Evolutionary conservation across 164 flowering plant genomes (phyloP).

Genomic region (Euptelea pleiosperma): DNA sequence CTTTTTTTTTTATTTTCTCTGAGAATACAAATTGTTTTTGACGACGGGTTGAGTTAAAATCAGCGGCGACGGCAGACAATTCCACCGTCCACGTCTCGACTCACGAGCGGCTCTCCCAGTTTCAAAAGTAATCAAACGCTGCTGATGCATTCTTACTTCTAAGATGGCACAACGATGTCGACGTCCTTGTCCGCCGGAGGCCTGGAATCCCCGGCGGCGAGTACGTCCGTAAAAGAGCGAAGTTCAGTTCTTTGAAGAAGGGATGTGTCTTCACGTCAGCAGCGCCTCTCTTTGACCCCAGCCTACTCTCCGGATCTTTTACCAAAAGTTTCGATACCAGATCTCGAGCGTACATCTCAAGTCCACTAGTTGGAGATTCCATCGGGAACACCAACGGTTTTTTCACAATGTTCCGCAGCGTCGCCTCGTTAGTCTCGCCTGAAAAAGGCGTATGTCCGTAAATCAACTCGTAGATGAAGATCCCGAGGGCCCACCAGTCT

Average conservation of each 20-base stretch:
- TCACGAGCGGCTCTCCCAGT: not conserved
- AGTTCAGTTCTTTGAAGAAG: slow-evolving; percentile 61
- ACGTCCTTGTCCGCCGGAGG: slow-evolving; percentile 23
- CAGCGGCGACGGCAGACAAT: too few relatives aligned
- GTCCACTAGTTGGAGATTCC: slow-evolving; percentile 18
- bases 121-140: slow-evolving; percentile 47
- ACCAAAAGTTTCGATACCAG: slow-evolving; percentile 48
- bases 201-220: slow-evolving; percentile 64
- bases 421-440: slow-evolving; percentile 48
- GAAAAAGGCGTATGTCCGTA: slow-evolving; percentile 79
- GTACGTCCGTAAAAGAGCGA: slow-evolving; percentile 58
- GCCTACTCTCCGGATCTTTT: slow-evolving; percentile 56
- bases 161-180: slow-evolving; percentile 14
- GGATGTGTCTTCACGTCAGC: slow-evolving; percentile 77
- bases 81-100: too few relatives aligned
- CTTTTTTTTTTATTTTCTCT: too few relatives aligned
- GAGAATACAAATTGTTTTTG: too few relatives aligned
- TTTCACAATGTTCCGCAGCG: slow-evolving; percentile 56
- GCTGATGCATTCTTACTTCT: slow-evolving; percentile 15
- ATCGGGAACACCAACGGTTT: slow-evolving; percentile 52
- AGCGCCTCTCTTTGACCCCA: slow-evolving; percentile 74
- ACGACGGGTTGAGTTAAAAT: too few relatives aligned
- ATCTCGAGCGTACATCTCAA: slow-evolving; percentile 49
- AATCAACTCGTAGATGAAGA: slow-evolving; percentile 76
- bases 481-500: slow-evolving; percentile 90